These are phyloP conservation scores for Rutidosis leptorrhynchoides DNA, from an alignment of 129 eudicot genomes.

Conservation along the genomic window DNA sequence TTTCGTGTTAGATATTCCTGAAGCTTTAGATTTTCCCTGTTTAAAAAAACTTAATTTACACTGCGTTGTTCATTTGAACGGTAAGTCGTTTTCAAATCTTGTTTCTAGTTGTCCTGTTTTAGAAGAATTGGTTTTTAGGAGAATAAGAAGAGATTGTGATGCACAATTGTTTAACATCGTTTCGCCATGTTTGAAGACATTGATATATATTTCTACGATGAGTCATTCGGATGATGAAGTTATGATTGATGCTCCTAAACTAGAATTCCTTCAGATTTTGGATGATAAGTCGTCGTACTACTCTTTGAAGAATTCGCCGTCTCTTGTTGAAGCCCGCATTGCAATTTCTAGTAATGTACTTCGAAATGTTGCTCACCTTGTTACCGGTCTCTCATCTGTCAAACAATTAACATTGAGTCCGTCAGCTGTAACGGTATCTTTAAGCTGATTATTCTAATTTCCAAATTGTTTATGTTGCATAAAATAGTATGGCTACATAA, in stretches of 20 bases:
- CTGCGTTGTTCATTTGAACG: slow-evolving; percentile 8
- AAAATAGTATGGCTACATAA: background rate
- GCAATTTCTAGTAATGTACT: background rate
- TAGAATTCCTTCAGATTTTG: slow-evolving; percentile 20
- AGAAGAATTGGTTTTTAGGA: slow-evolving; percentile 27
- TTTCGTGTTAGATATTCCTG: slow-evolving; percentile 20
- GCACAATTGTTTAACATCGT: background rate
- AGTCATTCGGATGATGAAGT: background rate
- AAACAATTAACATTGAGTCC: slow-evolving; percentile 12
- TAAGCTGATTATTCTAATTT: background rate
- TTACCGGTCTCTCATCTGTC: slow-evolving; percentile 7
- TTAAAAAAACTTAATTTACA: slow-evolving; percentile 12
- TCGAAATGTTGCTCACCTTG: background rate
- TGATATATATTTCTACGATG: slow-evolving; percentile 3
- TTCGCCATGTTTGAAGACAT: slow-evolving; percentile 21
- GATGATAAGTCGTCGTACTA: background rate
- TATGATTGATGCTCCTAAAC: slow-evolving; percentile 25
- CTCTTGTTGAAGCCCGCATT: slow-evolving; percentile 21
- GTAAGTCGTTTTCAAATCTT: slow-evolving; percentile 16
- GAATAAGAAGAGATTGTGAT: background rate
- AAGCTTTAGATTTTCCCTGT: slow-evolving; percentile 20
- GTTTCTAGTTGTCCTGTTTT: slow-evolving; percentile 24
- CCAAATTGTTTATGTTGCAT: background rate
- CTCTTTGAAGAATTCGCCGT: slow-evolving; percentile 1
- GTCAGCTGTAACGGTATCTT: background rate